Evolutionary conservation across 2,329 filamentous ascomycete genomes (phyloP).

Genomic region (Tolypocladium amazonense): DNA sequence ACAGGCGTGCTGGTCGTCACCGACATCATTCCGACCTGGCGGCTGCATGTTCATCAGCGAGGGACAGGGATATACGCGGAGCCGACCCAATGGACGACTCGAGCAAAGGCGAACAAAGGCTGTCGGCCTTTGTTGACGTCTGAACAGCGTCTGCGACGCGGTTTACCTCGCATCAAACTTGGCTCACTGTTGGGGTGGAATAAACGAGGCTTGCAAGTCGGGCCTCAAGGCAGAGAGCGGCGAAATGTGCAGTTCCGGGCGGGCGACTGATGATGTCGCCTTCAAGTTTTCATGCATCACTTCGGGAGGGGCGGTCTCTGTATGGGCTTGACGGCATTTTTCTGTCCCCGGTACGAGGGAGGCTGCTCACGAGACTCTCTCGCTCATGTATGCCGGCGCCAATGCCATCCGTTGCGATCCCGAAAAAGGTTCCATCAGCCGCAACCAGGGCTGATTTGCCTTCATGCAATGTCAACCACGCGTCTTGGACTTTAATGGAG

Average conservation of each 20-base stretch:
- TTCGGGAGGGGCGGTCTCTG: neutral
- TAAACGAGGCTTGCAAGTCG: neutral
- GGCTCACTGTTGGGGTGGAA: neutral
- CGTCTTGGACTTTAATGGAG: neutral
- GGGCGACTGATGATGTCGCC: neutral
- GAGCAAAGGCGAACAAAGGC: neutral
- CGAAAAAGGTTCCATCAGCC: neutral
- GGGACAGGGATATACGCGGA: neutral
- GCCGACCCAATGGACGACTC: neutral
- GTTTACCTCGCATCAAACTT: neutral
- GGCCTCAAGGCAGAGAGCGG: neutral
- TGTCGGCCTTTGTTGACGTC: neutral
- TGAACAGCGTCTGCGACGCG: neutral
- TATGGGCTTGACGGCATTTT: neutral
- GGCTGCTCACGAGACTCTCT: conserved; percentile 5
- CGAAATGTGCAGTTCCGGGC: neutral
- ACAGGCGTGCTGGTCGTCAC: neutral
- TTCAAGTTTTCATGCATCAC: neutral
- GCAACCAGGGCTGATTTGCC: neutral
- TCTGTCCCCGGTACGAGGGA: neutral
- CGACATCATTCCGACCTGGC: neutral
- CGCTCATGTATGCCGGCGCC: conserved; percentile 6
- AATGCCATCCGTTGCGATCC: neutral
- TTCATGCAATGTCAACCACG: neutral
- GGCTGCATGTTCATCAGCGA: too few relatives aligned